These are phyloP conservation scores for Serendipita vermifera DNA, from an alignment of 768 basidiomycete species.

Conservation along the genomic window DNA sequence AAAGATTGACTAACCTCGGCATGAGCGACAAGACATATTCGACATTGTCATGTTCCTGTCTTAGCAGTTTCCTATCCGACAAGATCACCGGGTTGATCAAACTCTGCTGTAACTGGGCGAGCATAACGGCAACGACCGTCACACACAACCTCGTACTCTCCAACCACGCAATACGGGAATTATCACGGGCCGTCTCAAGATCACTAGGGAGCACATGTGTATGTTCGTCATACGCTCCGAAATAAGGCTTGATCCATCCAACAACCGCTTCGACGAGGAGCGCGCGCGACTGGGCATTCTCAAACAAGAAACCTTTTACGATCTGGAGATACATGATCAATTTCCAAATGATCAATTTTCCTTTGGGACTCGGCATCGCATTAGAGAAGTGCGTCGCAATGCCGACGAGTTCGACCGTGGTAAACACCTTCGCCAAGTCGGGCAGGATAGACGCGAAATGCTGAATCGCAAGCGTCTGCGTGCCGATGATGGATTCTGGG, in stretches of 20 bases:
- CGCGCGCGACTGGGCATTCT: slow-evolving; percentile 62
- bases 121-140: slow-evolving; percentile 76
- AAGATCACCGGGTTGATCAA: slow-evolving; percentile 53
- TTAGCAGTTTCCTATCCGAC: slow-evolving; percentile 45
- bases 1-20: slow-evolving; percentile 47
- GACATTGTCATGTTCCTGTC: slow-evolving; percentile 84
- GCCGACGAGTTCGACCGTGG: slow-evolving; percentile 70
- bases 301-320: slow-evolving; percentile 78
- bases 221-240: slow-evolving; percentile 84
- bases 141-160: slow-evolving; percentile 84
- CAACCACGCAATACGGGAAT: slow-evolving; percentile 73
- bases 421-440: slow-evolving; percentile 69
- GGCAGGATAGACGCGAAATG: slow-evolving; percentile 89
- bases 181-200: slow-evolving; percentile 50
- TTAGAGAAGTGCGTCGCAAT: slow-evolving; percentile 72
- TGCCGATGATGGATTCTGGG: slow-evolving; percentile 84
- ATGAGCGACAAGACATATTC: slow-evolving; percentile 72
- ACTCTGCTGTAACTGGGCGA: slow-evolving; percentile 78
- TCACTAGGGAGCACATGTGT: slow-evolving; percentile 46
- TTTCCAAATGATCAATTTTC: slow-evolving; percentile 86
- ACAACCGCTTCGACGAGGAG: slow-evolving; percentile 77
- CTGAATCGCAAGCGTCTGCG: slow-evolving; percentile 86
- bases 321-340: slow-evolving; percentile 89
- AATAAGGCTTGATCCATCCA: slow-evolving; percentile 89
- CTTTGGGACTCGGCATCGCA: slow-evolving; percentile 59